Conservation (phyloP, 129 eudicot genomes). For the Erigeron canadensis region DNA sequence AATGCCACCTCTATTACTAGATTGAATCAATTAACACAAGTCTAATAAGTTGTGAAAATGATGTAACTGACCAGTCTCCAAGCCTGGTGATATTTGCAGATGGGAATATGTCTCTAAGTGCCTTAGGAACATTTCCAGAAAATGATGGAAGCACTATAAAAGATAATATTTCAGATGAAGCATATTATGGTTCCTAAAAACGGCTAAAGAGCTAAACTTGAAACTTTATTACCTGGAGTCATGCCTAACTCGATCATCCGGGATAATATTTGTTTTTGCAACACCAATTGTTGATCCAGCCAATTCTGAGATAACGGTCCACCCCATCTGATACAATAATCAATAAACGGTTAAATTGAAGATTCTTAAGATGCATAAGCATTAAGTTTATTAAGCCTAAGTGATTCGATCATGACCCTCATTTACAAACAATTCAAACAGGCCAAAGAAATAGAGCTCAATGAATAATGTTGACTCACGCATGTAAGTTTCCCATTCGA, state of each 20-base stretch:
- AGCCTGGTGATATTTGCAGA: slow-evolving; percentile 86
- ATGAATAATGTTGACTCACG: slow-evolving; percentile 44
- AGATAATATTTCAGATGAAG: slow-evolving; percentile 11
- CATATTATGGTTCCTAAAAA: background rate
- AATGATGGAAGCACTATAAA: slow-evolving; percentile 86
- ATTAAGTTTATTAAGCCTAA: background rate
- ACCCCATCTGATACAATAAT: slow-evolving; percentile 74
- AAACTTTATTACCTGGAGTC: slow-evolving; percentile 76
- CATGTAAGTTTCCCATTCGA: slow-evolving; percentile 98
- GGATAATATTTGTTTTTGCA: slow-evolving; percentile 77
- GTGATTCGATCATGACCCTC: background rate
- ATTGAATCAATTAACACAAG: background rate
- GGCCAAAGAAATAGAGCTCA: background rate
- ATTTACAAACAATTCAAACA: background rate
- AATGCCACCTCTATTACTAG: background rate
- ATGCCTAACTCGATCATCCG: slow-evolving; percentile 93
- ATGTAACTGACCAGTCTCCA: slow-evolving; percentile 66
- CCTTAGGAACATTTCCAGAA: slow-evolving; percentile 94
- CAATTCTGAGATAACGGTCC: slow-evolving; percentile 94
- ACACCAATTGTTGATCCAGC: slow-evolving; percentile 66
- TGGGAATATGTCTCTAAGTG: slow-evolving; percentile 66
- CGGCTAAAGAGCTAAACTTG: background rate
- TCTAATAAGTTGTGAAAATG: background rate
- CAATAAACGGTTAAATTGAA: background rate
- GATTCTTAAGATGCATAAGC: background rate